Evolutionary conservation across 441 rosid genomes (phyloP), one percentile per base, ranked within the genome.

Genomic region (Erysimum cheiri): DNA sequence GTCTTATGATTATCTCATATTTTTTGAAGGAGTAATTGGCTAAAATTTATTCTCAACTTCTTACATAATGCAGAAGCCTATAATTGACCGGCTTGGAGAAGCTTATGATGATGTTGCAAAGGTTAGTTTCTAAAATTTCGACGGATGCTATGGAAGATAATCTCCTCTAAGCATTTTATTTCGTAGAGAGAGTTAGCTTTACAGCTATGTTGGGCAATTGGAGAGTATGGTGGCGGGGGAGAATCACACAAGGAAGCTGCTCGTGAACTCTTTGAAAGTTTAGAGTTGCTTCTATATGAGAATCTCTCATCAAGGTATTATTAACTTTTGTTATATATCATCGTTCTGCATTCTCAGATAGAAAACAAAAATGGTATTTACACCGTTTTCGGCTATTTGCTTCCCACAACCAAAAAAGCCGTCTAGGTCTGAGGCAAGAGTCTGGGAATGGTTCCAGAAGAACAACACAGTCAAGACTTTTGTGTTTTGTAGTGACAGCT

Each of bases 181-280:
- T 61, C 75, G 6, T 64, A 92, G 97, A 84, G 86, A 77, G 98
- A 95, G 80, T 69, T 95, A 81, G 99, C 99, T 10, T 79, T 95
- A 70, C 95, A 89, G 43, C 80, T 95, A 58, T 95, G 99, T 76
- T 95, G 99, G 99, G 97, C 99, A 73, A 88, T 92, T 56, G 99
- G 99, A 67, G 97, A 95, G 84, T 88, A 95, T 72, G 96, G 90
- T 65, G 99, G 99, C 15, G 99, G 98, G 24, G 97, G 98, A 41
- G 89, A 67, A 70, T 82, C 92, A 55, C 88, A 88, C 80, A 92
- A 87, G 72, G 99, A 92, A 67, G 97, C 91, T 60, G 99, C 97
- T 73, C 91, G 97, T 6, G 99, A 95, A 74, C 98, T 92, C 68
- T 95, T 95, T 69, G 99, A 92, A 84, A 95, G 89, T 69, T 78